These are phyloP conservation scores for Lentinula edodes DNA, from an alignment of 768 basidiomycete genomes.

Conservation along the genomic window DNA sequence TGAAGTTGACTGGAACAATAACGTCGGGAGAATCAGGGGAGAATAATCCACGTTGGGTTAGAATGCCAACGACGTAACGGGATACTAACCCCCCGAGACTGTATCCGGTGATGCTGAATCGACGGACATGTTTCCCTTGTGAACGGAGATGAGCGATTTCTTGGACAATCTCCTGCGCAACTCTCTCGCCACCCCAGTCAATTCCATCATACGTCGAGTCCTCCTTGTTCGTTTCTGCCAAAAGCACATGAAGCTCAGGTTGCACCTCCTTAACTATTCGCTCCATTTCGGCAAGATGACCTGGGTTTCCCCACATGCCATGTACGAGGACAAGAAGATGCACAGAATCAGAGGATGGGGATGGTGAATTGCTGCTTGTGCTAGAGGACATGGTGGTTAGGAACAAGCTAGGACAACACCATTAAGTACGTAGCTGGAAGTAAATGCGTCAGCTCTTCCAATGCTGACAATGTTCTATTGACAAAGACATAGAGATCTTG, in stretches of 20 bases:
- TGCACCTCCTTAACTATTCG: conserved; percentile 47
- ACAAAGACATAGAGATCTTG: background rate
- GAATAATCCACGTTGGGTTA: conserved; percentile 35
- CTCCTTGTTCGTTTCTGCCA: conserved; percentile 59
- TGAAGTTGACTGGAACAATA: conserved; percentile 53
- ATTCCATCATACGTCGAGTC: conserved; percentile 78
- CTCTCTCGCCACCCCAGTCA: conserved; percentile 79
- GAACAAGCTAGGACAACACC: background rate
- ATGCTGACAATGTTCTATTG: background rate
- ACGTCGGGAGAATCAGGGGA: conserved; percentile 15
- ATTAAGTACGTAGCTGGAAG: background rate
- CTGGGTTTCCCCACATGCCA: conserved; percentile 81
- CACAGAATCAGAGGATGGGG: background rate
- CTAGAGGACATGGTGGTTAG: background rate
- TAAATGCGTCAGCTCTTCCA: background rate
- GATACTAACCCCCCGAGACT: conserved; percentile 77
- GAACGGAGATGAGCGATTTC: conserved; percentile 47
- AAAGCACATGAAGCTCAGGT: conserved; percentile 52
- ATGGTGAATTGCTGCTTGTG: background rate
- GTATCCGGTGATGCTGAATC: conserved; percentile 76
- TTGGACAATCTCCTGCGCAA: conserved; percentile 67
- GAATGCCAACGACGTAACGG: conserved; percentile 66
- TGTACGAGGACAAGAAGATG: conserved; percentile 50
- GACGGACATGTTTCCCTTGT: conserved; percentile 53
- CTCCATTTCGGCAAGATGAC: conserved; percentile 54